Evolutionary conservation across 2,329 filamentous ascomycete genomes (phyloP).

Genomic region (Ophiostoma novo-ulmi): DNA sequence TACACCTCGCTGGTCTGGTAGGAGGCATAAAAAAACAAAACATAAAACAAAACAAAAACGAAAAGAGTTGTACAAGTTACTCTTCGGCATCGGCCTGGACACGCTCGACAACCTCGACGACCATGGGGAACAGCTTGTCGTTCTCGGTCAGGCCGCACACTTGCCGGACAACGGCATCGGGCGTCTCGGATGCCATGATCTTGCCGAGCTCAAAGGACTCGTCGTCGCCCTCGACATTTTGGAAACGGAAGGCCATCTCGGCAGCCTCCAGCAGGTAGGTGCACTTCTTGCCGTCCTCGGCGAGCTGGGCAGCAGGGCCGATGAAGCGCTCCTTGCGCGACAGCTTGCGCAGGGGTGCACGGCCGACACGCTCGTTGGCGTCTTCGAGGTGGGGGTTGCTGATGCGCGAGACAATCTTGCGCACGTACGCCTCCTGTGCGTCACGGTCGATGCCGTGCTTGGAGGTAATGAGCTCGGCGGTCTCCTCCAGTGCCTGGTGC

Average conservation of each 20-base stretch:
- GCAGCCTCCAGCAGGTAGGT: constrained; percentile 72
- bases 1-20: neutral
- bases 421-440: constrained; percentile 80
- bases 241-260: constrained; percentile 92
- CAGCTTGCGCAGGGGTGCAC: constrained; percentile 89
- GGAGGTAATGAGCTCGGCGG: constrained; percentile 73
- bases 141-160: constrained; percentile 73
- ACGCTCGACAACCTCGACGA: constrained; percentile 73
- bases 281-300: constrained; percentile 70
- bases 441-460: constrained; percentile 70
- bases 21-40: constrained; percentile 5
- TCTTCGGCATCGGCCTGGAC: constrained; percentile 61
- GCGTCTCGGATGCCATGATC: constrained; percentile 69
- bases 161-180: constrained; percentile 71
- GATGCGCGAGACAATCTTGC: constrained; percentile 88
- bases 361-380: constrained; percentile 88
- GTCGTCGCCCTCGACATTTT: constrained; percentile 85
- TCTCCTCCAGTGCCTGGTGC: constrained; percentile 74
- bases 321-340: constrained; percentile 94
- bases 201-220: constrained; percentile 81
- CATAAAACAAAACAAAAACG: neutral
- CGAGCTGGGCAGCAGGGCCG: constrained; percentile 82
- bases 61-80: constrained; percentile 6
- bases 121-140: constrained; percentile 71
- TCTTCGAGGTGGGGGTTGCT: constrained; percentile 91